Evolutionary conservation across 2,329 filamentous ascomycete genomes (phyloP).

Genomic region (Cladosporium sp.): DNA sequence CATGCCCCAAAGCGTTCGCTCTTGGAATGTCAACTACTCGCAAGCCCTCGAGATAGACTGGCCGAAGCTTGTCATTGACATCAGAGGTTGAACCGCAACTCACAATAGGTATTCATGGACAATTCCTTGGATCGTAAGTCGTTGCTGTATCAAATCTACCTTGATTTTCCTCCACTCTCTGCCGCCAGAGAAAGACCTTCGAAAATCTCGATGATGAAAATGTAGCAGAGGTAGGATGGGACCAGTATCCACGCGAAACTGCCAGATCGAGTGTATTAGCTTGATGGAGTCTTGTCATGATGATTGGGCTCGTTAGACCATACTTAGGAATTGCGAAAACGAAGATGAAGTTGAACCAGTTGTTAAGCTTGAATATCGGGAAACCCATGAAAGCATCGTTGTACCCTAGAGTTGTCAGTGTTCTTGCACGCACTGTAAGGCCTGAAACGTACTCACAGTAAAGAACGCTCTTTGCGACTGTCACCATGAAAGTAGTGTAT

Average conservation of each 20-base stretch:
- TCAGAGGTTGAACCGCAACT: neutral
- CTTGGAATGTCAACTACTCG: neutral
- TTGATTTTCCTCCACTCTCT: conserved; percentile 27
- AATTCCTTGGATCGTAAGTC: neutral
- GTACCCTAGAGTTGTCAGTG: conserved; percentile 47
- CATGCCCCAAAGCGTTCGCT: neutral
- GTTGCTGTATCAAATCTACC: neutral
- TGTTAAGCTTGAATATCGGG: conserved; percentile 5
- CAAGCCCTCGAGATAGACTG: neutral
- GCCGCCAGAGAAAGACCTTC: conserved; percentile 54
- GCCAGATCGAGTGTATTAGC: neutral
- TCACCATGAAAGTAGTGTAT: conserved; percentile 62
- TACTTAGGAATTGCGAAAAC: conserved; percentile 69
- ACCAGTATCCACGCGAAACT: conserved; percentile 66
- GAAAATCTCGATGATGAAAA: conserved; percentile 63
- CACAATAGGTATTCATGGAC: neutral
- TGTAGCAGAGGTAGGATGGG: conserved; percentile 62
- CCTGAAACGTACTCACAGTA: conserved; percentile 51
- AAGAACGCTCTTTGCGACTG: conserved; percentile 65
- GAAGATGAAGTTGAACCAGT: conserved; percentile 45
- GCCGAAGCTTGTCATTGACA: neutral
- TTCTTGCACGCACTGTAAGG: neutral
- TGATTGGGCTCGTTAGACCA: neutral
- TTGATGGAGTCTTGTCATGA: conserved; percentile 30
- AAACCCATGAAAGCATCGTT: conserved; percentile 50